Evolutionary conservation across 495 filamentous ascomycete species (phyloP).

Genomic region (Rusavskia elegans): DNA sequence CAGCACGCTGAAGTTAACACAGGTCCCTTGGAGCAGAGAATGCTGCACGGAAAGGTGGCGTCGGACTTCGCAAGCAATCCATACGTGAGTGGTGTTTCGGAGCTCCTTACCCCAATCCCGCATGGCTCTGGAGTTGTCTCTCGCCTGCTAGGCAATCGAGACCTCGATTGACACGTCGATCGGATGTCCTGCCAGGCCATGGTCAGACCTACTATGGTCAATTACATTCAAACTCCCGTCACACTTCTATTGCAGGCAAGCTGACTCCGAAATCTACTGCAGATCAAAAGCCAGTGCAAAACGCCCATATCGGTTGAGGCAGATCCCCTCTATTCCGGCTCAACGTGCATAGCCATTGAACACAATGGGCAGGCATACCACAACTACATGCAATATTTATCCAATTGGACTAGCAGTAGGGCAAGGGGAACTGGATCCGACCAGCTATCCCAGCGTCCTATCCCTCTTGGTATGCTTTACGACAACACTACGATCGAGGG

Average conservation of each 20-base stretch:
- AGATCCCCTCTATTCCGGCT: slow-evolving; percentile 21
- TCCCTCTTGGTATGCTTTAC: slow-evolving; percentile 1
- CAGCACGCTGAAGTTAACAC: too few relatives aligned
- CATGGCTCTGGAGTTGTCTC: too few relatives aligned
- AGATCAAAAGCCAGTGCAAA: slow-evolving; percentile 31
- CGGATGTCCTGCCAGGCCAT: too few relatives aligned
- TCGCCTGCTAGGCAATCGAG: too few relatives aligned
- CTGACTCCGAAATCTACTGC: too few relatives aligned
- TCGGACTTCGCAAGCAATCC: slow-evolving; percentile 39
- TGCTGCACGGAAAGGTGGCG: slow-evolving; percentile 38
- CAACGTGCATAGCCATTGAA: slow-evolving; percentile 47
- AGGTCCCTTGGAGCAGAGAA: slow-evolving; percentile 23
- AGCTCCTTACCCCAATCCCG: too few relatives aligned
- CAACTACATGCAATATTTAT: slow-evolving; percentile 6
- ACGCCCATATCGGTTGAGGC: slow-evolving; percentile 33
- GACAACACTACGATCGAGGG: slow-evolving; percentile 8
- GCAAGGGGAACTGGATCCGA: neutral
- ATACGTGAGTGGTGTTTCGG: slow-evolving; percentile 17
- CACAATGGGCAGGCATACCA: slow-evolving; percentile 40
- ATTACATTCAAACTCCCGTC: too few relatives aligned
- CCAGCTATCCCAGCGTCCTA: neutral
- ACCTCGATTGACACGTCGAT: too few relatives aligned
- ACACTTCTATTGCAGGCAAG: too few relatives aligned
- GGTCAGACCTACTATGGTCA: too few relatives aligned
- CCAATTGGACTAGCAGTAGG: slow-evolving; percentile 1